These are phyloP conservation scores for Scheffersomyces lignicola DNA, from an alignment of 1,139 yeast genomes.

Conservation along the genomic window DNA sequence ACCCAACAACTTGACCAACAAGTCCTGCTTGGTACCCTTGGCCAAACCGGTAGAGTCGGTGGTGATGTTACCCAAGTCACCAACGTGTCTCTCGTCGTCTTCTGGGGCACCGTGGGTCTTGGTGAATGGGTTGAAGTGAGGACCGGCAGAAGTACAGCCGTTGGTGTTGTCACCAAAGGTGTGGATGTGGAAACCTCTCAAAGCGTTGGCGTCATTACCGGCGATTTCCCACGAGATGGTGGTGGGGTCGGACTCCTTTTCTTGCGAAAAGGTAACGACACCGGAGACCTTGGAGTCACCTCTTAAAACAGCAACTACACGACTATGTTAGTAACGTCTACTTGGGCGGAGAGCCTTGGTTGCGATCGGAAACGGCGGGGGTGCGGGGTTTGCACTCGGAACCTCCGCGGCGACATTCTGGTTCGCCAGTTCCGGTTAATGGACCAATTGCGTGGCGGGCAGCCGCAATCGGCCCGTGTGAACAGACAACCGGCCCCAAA, in stretches of 20 bases:
- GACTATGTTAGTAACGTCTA: too few relatives aligned
- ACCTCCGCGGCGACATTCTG: too few relatives aligned
- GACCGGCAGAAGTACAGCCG: slow-evolving; percentile 99
- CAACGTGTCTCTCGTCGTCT: slow-evolving; percentile 89
- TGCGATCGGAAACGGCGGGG: too few relatives aligned
- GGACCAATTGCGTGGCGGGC: too few relatives aligned
- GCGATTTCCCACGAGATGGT: slow-evolving; percentile 82
- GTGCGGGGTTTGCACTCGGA: too few relatives aligned
- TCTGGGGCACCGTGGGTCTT: slow-evolving; percentile 94
- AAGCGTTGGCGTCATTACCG: slow-evolving; percentile 85
- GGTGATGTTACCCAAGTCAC: slow-evolving; percentile 92
- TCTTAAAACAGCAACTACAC: slow-evolving; percentile 89
- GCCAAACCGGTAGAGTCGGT: slow-evolving; percentile 89
- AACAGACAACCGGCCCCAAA: too few relatives aligned
- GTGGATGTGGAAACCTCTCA: slow-evolving; percentile 97
- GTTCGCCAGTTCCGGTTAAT: too few relatives aligned
- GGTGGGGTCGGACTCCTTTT: slow-evolving; percentile 75
- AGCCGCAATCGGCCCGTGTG: too few relatives aligned
- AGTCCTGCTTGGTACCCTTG: slow-evolving; percentile 81
- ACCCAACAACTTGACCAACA: slow-evolving; percentile 76
- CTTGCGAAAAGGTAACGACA: slow-evolving; percentile 81
- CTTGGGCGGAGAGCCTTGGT: too few relatives aligned
- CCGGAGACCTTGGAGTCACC: slow-evolving; percentile 93
- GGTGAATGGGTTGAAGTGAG: slow-evolving; percentile 94
- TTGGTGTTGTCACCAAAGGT: slow-evolving; percentile 98